phyloP scores from a whole-genome alignment of 148 eudicot species.

The Pharnaceum exiguum region DNA sequence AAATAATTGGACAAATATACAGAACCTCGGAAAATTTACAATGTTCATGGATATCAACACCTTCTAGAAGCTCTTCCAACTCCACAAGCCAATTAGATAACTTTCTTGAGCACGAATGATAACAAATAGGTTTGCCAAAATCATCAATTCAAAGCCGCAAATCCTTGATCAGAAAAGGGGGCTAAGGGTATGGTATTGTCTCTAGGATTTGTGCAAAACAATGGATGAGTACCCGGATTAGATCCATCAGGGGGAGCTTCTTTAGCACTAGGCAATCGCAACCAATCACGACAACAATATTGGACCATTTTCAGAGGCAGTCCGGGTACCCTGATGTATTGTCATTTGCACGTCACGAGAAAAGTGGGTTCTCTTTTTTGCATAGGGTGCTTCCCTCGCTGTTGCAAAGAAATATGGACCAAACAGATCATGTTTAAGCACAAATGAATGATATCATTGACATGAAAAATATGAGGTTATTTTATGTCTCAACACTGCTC shows the following conservation, averaged over 20 bases:
- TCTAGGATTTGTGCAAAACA: not conserved
- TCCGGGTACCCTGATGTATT: slow-evolving; percentile 54
- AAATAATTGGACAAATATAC: slow-evolving; percentile 15
- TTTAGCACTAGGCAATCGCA: not conserved
- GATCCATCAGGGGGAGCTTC: not conserved
- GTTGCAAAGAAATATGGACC: slow-evolving; percentile 12
- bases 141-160: not conserved
- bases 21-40: slow-evolving; percentile 28
- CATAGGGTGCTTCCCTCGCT: slow-evolving; percentile 91
- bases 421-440: too few species aligned
- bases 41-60: slow-evolving; percentile 12
- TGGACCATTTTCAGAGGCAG: slow-evolving; percentile 95
- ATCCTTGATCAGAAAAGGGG: not conserved
- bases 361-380: slow-evolving; percentile 74
- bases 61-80: slow-evolving; percentile 3
- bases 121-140: not conserved
- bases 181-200: not conserved
- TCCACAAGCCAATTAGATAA: not conserved
- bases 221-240: not conserved
- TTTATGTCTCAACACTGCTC: too few species aligned
- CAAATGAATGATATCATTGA: too few species aligned
- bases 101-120: not conserved
- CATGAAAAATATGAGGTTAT: too few species aligned
- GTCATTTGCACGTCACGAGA: slow-evolving; percentile 77
- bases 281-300: slow-evolving; percentile 41